Percentiles rank a stretch among this genome's conserved stretches.
These are phyloP conservation scores for Chaetomium cochliodes DNA, from an alignment of 495 filamentous ascomycete genomes.

Conservation along the genomic window DNA sequence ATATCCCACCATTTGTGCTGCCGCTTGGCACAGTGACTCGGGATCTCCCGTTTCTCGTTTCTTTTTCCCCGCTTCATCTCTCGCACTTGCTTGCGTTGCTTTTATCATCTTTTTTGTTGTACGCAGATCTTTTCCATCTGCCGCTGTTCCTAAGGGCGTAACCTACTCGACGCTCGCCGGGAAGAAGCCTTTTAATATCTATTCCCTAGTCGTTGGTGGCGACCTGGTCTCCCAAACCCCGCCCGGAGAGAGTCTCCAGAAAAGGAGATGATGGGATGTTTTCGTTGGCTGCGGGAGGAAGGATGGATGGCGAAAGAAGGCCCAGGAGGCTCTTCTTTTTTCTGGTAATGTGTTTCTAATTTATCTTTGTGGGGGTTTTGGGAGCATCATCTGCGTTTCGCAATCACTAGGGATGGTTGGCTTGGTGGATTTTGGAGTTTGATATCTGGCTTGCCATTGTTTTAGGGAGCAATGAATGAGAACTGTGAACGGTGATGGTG, in stretches of 20 bases:
- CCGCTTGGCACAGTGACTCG: constrained; percentile 53
- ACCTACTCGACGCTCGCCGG: constrained; percentile 15
- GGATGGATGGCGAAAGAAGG: constrained; percentile 46
- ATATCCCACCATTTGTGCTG: constrained; percentile 48
- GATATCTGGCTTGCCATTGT: constrained; percentile 8
- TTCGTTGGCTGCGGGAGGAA: constrained; percentile 40
- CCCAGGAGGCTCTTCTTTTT: constrained; percentile 44
- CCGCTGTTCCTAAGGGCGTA: constrained; percentile 22
- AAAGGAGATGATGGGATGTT: constrained; percentile 13
- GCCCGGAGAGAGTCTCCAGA: constrained; percentile 4
- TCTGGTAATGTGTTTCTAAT: constrained; percentile 46
- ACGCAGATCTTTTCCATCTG: constrained; percentile 25
- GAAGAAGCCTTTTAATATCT: constrained; percentile 37
- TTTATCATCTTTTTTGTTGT: constrained; percentile 13
- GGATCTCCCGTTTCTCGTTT: constrained; percentile 25
- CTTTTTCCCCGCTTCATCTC: constrained; percentile 24
- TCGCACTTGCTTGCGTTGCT: constrained; percentile 24
- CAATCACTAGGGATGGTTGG: constrained; percentile 19
- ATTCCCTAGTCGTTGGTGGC: constrained; percentile 27
- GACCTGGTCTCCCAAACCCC: constrained; percentile 22
- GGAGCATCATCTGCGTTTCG: constrained; percentile 21
- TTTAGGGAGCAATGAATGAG: constrained; percentile 11
- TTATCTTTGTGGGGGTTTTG: constrained; percentile 23
- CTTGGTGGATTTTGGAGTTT: constrained; percentile 18
- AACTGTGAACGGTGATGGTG: constrained; percentile 1